phyloP scores from a whole-genome alignment of 2,329 filamentous ascomycete genomes.

The Blastomyces percursus region DNA sequence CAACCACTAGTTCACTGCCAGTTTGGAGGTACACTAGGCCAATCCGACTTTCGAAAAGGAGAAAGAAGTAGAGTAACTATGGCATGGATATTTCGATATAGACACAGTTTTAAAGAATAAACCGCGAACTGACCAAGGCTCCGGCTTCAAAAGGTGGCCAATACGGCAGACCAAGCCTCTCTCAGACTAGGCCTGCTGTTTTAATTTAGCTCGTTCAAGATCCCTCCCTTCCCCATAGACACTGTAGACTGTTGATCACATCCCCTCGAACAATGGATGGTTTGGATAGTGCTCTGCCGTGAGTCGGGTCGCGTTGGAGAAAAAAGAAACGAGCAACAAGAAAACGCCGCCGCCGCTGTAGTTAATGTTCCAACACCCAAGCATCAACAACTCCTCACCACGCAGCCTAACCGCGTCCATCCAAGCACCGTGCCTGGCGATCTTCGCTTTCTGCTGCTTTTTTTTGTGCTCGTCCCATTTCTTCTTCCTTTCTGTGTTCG shows the following conservation, averaged over 20 bases:
- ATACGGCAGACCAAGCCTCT: background rate
- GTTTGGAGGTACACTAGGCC: too few relatives aligned
- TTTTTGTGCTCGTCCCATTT: background rate
- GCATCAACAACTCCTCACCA: background rate
- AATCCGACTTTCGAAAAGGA: background rate
- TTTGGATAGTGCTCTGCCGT: background rate
- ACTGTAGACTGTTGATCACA: background rate
- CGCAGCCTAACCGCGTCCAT: background rate
- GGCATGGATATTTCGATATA: background rate
- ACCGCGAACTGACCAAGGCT: background rate
- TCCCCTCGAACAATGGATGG: background rate
- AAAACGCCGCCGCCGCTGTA: background rate
- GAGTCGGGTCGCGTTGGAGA: background rate
- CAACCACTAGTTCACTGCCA: too few relatives aligned
- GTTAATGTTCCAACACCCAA: background rate
- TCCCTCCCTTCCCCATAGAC: background rate
- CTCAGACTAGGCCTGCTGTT: background rate
- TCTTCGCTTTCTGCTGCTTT: background rate
- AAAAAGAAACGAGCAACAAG: background rate
- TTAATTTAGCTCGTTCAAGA: background rate
- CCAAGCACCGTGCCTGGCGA: background rate
- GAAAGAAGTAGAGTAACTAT: background rate
- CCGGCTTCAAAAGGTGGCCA: background rate
- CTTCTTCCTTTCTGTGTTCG: background rate
- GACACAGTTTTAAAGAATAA: background rate